Conservation (phyloP, 2,329 filamentous ascomycete genomes). For the Fusarium sp. region DNA sequence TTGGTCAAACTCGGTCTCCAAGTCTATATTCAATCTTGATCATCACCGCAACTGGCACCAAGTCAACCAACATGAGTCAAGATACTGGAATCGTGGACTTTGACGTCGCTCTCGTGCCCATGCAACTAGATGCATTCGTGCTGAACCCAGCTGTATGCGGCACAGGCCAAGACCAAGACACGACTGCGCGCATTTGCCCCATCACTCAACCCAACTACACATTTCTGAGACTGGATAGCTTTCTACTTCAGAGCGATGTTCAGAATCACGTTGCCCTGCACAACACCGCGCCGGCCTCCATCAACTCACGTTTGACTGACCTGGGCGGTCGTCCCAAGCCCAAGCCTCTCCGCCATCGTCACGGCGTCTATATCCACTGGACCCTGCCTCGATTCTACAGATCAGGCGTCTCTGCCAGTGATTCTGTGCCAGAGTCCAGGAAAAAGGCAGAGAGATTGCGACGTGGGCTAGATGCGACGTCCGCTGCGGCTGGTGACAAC, state of each 20-base stretch:
- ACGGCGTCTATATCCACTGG: constrained; percentile 58
- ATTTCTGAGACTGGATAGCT: constrained; percentile 52
- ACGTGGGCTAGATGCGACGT: neutral
- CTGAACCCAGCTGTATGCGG: constrained; percentile 47
- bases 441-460: no score
- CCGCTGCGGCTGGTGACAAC: neutral
- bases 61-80: no score
- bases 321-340: constrained; percentile 43
- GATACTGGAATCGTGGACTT: no score
- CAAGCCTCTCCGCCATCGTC: no score
- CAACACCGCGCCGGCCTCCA: constrained; percentile 43
- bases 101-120: no score
- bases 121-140: constrained; percentile 50
- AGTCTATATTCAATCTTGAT: no score
- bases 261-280: constrained; percentile 53
- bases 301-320: constrained; percentile 53
- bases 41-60: no score
- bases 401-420: constrained; percentile 32
- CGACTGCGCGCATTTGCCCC: no score
- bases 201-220: constrained; percentile 61
- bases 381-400: constrained; percentile 53
- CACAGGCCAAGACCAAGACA: constrained; percentile 14
- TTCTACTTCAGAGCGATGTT: constrained; percentile 55
- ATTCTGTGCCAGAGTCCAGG: constrained; percentile 5
- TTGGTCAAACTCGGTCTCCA: no score